Evolutionary conservation across 2,329 filamentous ascomycete genomes (phyloP).

Genomic region (Rutstroemia sp.): DNA sequence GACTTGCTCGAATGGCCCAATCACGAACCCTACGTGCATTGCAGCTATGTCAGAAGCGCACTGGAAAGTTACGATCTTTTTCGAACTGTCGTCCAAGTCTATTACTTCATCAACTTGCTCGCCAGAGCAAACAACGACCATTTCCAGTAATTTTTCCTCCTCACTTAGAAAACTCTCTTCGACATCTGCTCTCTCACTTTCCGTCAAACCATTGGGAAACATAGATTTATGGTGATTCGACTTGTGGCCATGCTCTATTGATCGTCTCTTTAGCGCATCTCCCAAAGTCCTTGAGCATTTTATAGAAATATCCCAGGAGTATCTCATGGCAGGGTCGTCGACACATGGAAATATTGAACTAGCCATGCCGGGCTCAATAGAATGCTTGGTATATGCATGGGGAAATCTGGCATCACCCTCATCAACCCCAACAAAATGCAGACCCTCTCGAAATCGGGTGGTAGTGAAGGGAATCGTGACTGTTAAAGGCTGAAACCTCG

Average conservation of each 20-base stretch:
- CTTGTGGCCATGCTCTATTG: not conserved
- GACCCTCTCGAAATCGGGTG: slow-evolving; percentile 69
- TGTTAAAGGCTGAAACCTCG: slow-evolving; percentile 50
- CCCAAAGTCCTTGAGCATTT: slow-evolving; percentile 81
- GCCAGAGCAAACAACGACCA: slow-evolving; percentile 86
- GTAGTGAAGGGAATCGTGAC: slow-evolving; percentile 71
- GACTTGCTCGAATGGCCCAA: slow-evolving; percentile 91
- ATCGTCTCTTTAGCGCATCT: slow-evolving; percentile 53
- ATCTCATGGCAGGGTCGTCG: slow-evolving; percentile 74
- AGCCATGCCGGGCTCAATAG: slow-evolving; percentile 67
- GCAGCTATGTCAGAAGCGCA: slow-evolving; percentile 69
- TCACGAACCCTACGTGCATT: slow-evolving; percentile 85
- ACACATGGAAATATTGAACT: slow-evolving; percentile 90
- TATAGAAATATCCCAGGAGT: slow-evolving; percentile 82
- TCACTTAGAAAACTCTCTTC: slow-evolving; percentile 43
- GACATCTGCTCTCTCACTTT: slow-evolving; percentile 11
- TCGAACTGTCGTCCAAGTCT: slow-evolving; percentile 68
- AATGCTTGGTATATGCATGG: slow-evolving; percentile 84
- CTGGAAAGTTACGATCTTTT: slow-evolving; percentile 83
- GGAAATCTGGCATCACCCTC: slow-evolving; percentile 76
- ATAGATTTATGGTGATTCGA: slow-evolving; percentile 26
- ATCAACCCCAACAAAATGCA: slow-evolving; percentile 86
- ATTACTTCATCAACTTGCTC: slow-evolving; percentile 77
- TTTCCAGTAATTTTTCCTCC: slow-evolving; percentile 80
- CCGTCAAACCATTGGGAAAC: not conserved